Conservation (phyloP, 129 eudicot genomes). For the Rutidosis leptorrhynchoides region DNA sequence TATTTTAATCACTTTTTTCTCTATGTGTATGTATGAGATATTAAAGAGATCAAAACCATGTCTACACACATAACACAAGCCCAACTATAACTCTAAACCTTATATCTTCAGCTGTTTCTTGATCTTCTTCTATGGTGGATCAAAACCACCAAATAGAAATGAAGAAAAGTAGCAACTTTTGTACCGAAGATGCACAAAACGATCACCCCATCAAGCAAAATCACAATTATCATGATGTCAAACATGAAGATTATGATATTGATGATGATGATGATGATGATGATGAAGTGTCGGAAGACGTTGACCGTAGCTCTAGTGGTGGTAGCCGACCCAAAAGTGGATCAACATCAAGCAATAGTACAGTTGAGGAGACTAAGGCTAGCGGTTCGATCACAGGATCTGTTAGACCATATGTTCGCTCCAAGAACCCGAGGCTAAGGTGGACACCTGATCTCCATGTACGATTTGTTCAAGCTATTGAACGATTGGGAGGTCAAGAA, state of each 20-base stretch:
- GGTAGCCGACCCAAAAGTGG: conserved; percentile 34
- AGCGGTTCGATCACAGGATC: conserved; percentile 35
- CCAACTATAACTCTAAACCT: background rate
- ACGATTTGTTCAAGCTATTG: conserved; percentile 55
- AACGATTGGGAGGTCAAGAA: conserved; percentile 60
- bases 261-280: too few species aligned
- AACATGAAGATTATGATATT: conserved; percentile 24
- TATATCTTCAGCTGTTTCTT: conserved; percentile 32
- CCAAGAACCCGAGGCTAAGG: conserved; percentile 63
- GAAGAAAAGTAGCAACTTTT: conserved; percentile 31
- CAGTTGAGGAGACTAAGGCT: conserved; percentile 61
- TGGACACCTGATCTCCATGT: conserved; percentile 76
- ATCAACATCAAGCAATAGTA: conserved; percentile 61
- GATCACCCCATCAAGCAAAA: conserved; percentile 37
- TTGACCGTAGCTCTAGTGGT: conserved; percentile 22
- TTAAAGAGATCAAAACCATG: conserved; percentile 23
- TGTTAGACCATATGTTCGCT: conserved; percentile 55
- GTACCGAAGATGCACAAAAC: conserved; percentile 41
- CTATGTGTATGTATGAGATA: conserved; percentile 12
- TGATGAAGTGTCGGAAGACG: conserved; percentile 39
- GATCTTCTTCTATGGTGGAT: conserved; percentile 10
- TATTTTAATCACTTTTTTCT: too few species aligned
- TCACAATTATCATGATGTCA: conserved; percentile 27
- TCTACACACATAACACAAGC: conserved; percentile 17
- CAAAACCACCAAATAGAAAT: conserved; percentile 26